Conservation (phyloP, 1,284 basidiomycete species). For the Neotropicomus parvogracilis region DNA sequence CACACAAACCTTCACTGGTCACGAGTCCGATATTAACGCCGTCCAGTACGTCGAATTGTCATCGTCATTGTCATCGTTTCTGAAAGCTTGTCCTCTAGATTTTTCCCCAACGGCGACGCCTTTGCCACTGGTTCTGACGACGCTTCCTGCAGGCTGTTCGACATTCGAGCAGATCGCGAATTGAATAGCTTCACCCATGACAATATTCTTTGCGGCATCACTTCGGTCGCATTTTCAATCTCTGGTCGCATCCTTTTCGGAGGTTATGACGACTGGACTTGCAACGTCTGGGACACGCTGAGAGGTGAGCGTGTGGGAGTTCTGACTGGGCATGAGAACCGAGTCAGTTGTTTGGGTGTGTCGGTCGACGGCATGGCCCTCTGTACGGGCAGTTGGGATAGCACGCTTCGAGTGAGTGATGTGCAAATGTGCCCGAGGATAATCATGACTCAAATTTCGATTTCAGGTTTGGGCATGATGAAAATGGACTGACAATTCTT, state of each 20-base stretch:
- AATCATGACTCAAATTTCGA: slow-evolving; percentile 12
- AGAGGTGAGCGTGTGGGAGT: slow-evolving; percentile 98
- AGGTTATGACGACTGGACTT: slow-evolving; percentile 99
- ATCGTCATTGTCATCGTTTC: slow-evolving; percentile 14
- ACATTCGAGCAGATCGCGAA: slow-evolving; percentile 96
- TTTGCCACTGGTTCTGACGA: slow-evolving; percentile 99
- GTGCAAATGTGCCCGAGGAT: slow-evolving; percentile 5
- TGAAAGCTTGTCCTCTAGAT: slow-evolving; percentile 48
- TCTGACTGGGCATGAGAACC: slow-evolving; percentile 95
- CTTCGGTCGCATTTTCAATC: slow-evolving; percentile 96
- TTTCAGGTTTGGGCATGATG: slow-evolving; percentile 59
- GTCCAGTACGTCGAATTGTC: slow-evolving; percentile 71
- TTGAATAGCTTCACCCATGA: slow-evolving; percentile 96
- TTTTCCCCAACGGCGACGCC: slow-evolving; percentile 98
- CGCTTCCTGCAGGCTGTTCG: slow-evolving; percentile 95
- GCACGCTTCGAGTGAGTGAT: slow-evolving; percentile 81
- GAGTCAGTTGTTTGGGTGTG: slow-evolving; percentile 95
- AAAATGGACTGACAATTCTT: slow-evolving; percentile 26
- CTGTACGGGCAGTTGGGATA: slow-evolving; percentile 98
- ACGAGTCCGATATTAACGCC: slow-evolving; percentile 99
- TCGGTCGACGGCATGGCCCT: slow-evolving; percentile 96
- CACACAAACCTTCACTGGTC: slow-evolving; percentile 97
- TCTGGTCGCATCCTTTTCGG: slow-evolving; percentile 97
- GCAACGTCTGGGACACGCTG: slow-evolving; percentile 99
- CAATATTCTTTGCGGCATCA: slow-evolving; percentile 98